These are phyloP conservation scores for Talaromyces albobiverticillius DNA, from an alignment of 2,329 filamentous ascomycete genomes.

Conservation along the genomic window DNA sequence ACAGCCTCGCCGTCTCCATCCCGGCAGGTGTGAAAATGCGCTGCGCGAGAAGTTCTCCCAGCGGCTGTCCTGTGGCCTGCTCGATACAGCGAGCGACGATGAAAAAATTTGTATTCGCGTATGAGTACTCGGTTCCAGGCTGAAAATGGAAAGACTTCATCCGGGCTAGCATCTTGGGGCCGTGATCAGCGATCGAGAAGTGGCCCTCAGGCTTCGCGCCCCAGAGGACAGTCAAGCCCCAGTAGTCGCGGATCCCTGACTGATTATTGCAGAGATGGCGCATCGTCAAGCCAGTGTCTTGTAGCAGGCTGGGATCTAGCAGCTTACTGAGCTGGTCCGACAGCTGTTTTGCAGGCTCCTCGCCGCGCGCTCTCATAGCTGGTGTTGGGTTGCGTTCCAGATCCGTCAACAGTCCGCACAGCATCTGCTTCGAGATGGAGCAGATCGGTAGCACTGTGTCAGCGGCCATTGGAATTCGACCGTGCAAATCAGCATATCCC, in stretches of 20 bases:
- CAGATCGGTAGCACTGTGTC: slow-evolving; percentile 45
- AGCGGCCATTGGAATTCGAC: slow-evolving; percentile 33
- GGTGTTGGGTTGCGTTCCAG: slow-evolving; percentile 33
- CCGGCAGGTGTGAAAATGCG: slow-evolving; percentile 40
- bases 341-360: slow-evolving; percentile 30
- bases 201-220: slow-evolving; percentile 39
- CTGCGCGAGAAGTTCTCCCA: slow-evolving; percentile 36
- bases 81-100: slow-evolving; percentile 39
- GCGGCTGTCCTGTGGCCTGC: slow-evolving; percentile 32
- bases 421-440: slow-evolving; percentile 48
- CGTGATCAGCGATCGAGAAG: slow-evolving; percentile 35
- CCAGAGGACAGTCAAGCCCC: slow-evolving; percentile 45
- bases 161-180: slow-evolving; percentile 28
- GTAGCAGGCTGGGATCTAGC: slow-evolving; percentile 22
- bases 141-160: slow-evolving; percentile 40
- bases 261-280: slow-evolving; percentile 41
- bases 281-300: slow-evolving; percentile 32
- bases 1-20: slow-evolving; percentile 41
- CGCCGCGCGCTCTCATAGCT: slow-evolving; percentile 23
- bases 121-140: slow-evolving; percentile 44
- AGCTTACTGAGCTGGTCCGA: slow-evolving; percentile 25
- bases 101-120: slow-evolving; percentile 46
- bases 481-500: slow-evolving; percentile 45
- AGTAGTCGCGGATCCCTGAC: slow-evolving; percentile 47
- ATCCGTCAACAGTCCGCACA: slow-evolving; percentile 37